A percentile compares a stretch with the other conserved stretches of the same genome.
Evolutionary conservation across 306 rosid genomes (phyloP).

Genomic region (Betula pendula): DNA sequence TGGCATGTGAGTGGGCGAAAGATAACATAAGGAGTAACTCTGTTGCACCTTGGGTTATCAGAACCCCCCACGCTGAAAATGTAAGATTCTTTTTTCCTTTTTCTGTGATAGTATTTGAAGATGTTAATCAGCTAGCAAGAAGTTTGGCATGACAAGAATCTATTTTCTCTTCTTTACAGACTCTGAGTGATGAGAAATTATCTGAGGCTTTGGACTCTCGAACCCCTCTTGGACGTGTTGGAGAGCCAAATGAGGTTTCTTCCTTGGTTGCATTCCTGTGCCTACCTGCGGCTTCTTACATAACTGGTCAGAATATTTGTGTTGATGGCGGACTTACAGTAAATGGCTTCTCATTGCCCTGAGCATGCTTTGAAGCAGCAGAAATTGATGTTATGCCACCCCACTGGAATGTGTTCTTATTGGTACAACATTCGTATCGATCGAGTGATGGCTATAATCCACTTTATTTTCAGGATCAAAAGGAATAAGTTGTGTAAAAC

Average conservation of each 20-base stretch:
- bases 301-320: constrained; percentile 55
- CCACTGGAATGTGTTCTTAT: too few relatives aligned
- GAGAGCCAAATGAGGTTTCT: constrained; percentile 50
- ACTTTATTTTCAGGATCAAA: too few relatives aligned
- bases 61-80: constrained; percentile 57
- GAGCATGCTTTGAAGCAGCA: too few relatives aligned
- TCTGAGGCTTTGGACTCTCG: constrained; percentile 23
- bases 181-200: background rate
- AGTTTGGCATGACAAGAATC: too few relatives aligned
- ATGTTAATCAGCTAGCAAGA: too few relatives aligned
- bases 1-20: constrained; percentile 98
- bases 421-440: too few relatives aligned
- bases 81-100: constrained; percentile 52
- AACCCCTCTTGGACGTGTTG: constrained; percentile 48
- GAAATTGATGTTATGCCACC: too few relatives aligned
- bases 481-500: too few relatives aligned
- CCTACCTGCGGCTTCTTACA: constrained; percentile 69
- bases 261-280: constrained; percentile 63
- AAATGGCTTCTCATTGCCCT: constrained; percentile 16
- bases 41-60: constrained; percentile 86
- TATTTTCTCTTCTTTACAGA: constrained; percentile 13
- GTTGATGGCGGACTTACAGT: constrained; percentile 57
- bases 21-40: constrained; percentile 79
- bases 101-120: background rate
- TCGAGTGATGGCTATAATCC: too few relatives aligned